phyloP scores from a whole-genome alignment of 495 filamentous ascomycete species.

The Oleoguttula mirabilis region DNA sequence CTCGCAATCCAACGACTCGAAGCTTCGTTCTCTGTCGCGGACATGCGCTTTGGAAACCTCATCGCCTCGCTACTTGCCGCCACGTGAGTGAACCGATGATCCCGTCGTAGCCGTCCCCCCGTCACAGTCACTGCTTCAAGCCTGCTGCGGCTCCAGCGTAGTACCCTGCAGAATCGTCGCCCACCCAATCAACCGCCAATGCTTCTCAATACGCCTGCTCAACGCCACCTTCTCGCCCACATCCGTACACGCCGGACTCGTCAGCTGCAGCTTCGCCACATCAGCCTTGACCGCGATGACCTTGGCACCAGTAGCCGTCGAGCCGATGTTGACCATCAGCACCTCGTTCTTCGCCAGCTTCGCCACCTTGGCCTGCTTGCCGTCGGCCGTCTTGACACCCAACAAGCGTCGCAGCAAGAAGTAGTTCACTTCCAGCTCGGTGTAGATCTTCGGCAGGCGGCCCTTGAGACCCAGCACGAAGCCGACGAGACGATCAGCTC shows the following conservation, averaged over 20 bases:
- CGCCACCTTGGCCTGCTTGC: conserved; percentile 97
- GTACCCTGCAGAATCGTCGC: conserved; percentile 18
- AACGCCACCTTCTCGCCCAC: conserved; percentile 96
- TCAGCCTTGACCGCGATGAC: conserved; percentile 93
- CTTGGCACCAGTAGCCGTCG: conserved; percentile 84
- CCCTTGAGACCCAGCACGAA: conserved; percentile 95
- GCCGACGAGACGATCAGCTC: conserved; percentile 95
- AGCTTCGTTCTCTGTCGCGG: no score
- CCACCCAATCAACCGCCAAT: conserved; percentile 96
- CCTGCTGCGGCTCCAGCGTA: conserved; percentile 16
- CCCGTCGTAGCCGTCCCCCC: no score
- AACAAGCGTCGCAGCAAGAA: conserved; percentile 87
- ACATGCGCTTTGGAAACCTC: no score
- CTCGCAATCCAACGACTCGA: no score
- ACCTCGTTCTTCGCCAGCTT: conserved; percentile 97
- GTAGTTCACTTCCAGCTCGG: conserved; percentile 97
- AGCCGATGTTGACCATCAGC: conserved; percentile 98
- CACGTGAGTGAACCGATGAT: no score
- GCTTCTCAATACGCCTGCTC: conserved; percentile 93
- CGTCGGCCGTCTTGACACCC: conserved; percentile 94
- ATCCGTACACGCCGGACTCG: conserved; percentile 82
- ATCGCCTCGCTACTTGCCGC: no score
- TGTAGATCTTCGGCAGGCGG: conserved; percentile 84
- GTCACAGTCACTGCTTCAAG: neutral
- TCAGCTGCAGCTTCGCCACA: conserved; percentile 81